phyloP scores from a whole-genome alignment of 202 grass and related monocot species.

The Zizania palustris region DNA sequence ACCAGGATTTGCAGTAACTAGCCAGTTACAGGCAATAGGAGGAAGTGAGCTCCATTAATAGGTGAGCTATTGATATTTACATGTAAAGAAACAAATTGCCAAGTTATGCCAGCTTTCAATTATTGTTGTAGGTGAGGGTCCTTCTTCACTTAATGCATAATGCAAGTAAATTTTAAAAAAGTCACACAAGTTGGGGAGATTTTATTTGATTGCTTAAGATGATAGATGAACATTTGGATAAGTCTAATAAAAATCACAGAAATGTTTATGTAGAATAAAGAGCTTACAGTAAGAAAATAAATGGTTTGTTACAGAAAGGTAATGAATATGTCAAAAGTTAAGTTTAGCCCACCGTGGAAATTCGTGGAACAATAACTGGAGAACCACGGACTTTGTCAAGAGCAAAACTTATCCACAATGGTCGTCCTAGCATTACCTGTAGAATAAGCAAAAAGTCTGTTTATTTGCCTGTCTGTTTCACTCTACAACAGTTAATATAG shows the following conservation, averaged over 20 bases:
- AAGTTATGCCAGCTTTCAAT: slow-evolving; percentile 7
- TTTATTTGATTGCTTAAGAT: too few species aligned
- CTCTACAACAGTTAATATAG: neutral
- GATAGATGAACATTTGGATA: too few species aligned
- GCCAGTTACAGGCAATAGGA: neutral
- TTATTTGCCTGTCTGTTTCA: slow-evolving; percentile 38
- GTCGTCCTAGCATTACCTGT: slow-evolving; percentile 79
- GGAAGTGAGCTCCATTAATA: neutral
- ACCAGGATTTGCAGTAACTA: neutral
- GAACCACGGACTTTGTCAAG: slow-evolving; percentile 71
- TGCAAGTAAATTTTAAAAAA: neutral
- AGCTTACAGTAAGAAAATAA: too few species aligned
- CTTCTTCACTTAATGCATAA: slow-evolving; percentile 6
- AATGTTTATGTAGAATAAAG: too few species aligned
- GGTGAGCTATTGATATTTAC: neutral
- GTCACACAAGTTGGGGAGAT: too few species aligned
- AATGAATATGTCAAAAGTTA: neutral
- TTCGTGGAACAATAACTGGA: slow-evolving; percentile 66
- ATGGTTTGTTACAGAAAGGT: too few species aligned
- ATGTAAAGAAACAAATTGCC: neutral
- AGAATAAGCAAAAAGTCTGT: slow-evolving; percentile 19
- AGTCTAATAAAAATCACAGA: too few species aligned
- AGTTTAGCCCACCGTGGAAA: slow-evolving; percentile 41
- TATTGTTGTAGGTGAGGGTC: neutral
- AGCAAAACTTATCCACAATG: slow-evolving; percentile 85